phyloP scores from a whole-genome alignment of 257 asterid genomes.

The Solanum peruvianum region DNA sequence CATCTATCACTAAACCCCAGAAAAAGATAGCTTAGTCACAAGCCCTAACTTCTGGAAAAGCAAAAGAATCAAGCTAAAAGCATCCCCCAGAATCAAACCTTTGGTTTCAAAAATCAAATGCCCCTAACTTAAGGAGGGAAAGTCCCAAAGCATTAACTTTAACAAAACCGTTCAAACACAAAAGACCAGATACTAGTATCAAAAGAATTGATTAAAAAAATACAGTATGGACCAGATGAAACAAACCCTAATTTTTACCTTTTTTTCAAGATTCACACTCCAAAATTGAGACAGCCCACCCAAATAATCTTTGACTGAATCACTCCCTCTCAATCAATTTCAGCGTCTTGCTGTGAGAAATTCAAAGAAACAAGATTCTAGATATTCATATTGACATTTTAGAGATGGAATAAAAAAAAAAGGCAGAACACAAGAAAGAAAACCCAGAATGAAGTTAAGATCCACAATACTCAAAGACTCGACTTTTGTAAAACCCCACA shows the following conservation, averaged over 20 bases:
- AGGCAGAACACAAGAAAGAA: not conserved
- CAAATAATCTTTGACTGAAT: not conserved
- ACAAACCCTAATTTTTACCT: slow-evolving; percentile 36
- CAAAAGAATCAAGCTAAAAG: slow-evolving; percentile 52
- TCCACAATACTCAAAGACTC: slow-evolving; percentile 21
- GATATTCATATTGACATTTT: not conserved
- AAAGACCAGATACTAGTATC: slow-evolving; percentile 13
- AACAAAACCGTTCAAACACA: slow-evolving; percentile 32
- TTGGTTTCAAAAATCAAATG: slow-evolving; percentile 52
- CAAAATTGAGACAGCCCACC: not conserved
- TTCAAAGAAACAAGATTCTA: not conserved
- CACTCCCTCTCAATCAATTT: not conserved
- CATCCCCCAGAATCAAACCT: slow-evolving; percentile 50
- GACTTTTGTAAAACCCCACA: slow-evolving; percentile 19
- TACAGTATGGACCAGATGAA: slow-evolving; percentile 25
- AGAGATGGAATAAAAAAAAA: not conserved
- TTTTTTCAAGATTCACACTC: slow-evolving; percentile 4
- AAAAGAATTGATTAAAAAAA: slow-evolving; percentile 6
- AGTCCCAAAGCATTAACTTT: slow-evolving; percentile 27
- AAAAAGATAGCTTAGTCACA: slow-evolving; percentile 29
- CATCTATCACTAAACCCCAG: slow-evolving; percentile 38
- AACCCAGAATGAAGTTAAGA: slow-evolving; percentile 9
- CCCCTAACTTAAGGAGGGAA: slow-evolving; percentile 42
- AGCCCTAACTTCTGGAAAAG: slow-evolving; percentile 43
- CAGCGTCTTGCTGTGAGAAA: not conserved